These are phyloP conservation scores for Pistacia vera DNA, from an alignment of 345 rosid genomes.

Conservation along the genomic window DNA sequence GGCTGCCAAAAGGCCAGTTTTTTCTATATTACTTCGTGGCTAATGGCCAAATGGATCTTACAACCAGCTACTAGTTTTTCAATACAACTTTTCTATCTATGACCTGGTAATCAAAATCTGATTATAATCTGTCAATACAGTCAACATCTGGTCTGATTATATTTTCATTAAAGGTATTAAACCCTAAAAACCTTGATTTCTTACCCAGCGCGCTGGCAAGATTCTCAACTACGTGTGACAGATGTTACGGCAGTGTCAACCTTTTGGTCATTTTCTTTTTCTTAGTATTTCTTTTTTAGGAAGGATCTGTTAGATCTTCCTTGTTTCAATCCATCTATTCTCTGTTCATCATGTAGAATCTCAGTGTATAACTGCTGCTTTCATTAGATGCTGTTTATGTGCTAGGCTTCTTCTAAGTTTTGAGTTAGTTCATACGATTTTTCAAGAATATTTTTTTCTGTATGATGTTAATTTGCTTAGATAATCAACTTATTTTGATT, in stretches of 20 bases:
- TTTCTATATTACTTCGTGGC: neutral
- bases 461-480: neutral
- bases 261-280: neutral
- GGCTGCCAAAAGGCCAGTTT: neutral
- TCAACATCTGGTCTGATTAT: neutral
- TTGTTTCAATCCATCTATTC: neutral
- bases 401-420: neutral
- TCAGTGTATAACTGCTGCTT: neutral
- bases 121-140: neutral
- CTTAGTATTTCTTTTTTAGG: neutral
- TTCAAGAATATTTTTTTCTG: slow-evolving; percentile 2
- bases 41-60: neutral
- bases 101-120: neutral
- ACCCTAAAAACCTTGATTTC: neutral
- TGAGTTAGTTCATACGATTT: neutral
- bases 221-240: neutral
- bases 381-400: neutral
- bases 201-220: neutral
- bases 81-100: neutral
- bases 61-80: neutral
- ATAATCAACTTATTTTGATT: neutral
- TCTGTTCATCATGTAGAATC: neutral
- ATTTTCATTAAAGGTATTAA: neutral
- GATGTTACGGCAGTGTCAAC: neutral
- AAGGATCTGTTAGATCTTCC: neutral